phyloP scores from a whole-genome alignment of 2,329 filamentous ascomycete genomes.

The Gaeumannomyces sp. region DNA sequence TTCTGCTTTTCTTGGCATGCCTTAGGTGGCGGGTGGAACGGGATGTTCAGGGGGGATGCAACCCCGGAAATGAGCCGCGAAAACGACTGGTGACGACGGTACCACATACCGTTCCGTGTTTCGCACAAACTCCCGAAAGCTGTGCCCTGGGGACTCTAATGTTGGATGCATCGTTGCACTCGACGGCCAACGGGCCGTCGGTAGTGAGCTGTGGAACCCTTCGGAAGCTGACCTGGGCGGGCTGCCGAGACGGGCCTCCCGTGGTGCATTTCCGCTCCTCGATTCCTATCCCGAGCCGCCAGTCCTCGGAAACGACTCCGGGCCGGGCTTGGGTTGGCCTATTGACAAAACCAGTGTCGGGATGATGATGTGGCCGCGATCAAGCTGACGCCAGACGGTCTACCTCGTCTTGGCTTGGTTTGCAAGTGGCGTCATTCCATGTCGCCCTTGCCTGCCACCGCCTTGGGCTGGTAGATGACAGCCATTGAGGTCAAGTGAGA shows the following conservation, averaged over 20 bases:
- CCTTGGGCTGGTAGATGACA: not conserved
- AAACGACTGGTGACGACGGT: not conserved
- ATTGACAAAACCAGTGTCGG: too few species aligned
- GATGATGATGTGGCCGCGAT: not conserved
- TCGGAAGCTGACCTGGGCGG: not conserved
- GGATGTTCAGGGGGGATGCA: not conserved
- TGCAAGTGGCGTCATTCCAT: not conserved
- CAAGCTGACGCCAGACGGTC: not conserved
- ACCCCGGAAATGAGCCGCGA: not conserved
- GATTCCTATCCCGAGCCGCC: not conserved
- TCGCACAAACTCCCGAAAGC: not conserved
- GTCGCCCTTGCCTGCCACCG: too few species aligned
- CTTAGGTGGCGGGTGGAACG: too few species aligned
- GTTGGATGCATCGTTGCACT: not conserved
- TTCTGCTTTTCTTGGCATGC: not conserved
- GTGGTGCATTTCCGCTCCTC: not conserved
- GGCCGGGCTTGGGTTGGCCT: too few species aligned
- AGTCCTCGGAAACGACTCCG: not conserved
- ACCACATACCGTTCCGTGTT: not conserved
- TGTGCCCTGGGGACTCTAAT: not conserved
- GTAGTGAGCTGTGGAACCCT: not conserved
- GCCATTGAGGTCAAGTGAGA: not conserved
- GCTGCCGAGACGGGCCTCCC: not conserved
- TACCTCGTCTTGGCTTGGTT: not conserved
- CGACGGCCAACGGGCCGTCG: not conserved